Conservation (phyloP, 768 basidiomycete species). For the Dentipellis sp. region DNA sequence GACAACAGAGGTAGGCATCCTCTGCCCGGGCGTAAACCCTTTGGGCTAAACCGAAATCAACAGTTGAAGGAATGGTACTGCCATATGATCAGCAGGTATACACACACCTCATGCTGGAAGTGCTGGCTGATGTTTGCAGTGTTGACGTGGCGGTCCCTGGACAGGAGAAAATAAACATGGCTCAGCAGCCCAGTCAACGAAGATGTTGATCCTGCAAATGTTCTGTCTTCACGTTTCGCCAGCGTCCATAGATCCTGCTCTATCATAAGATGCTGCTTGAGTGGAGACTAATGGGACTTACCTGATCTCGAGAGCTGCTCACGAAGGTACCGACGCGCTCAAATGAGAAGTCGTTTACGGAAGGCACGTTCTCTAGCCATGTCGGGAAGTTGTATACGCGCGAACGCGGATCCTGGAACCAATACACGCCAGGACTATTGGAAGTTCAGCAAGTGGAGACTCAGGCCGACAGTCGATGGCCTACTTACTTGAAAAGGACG, state of each 20-base stretch:
- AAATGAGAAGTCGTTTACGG: slow-evolving; percentile 78
- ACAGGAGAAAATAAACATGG: slow-evolving; percentile 85
- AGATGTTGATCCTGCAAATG: slow-evolving; percentile 83
- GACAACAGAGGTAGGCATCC: slow-evolving; percentile 62
- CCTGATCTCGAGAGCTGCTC: slow-evolving; percentile 69
- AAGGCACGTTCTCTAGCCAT: slow-evolving; percentile 62
- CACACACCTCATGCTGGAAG: slow-evolving; percentile 51
- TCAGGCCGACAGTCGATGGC: neutral
- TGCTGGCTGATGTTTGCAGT: slow-evolving; percentile 45
- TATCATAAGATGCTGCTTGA: neutral
- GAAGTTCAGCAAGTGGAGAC: neutral
- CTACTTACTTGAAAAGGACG: slow-evolving; percentile 63
- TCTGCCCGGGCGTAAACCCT: slow-evolving; percentile 70
- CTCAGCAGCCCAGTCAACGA: slow-evolving; percentile 76
- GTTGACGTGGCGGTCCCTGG: slow-evolving; percentile 60
- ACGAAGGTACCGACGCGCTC: slow-evolving; percentile 67
- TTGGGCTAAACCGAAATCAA: slow-evolving; percentile 30
- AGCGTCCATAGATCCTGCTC: slow-evolving; percentile 57
- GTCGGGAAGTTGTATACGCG: slow-evolving; percentile 79
- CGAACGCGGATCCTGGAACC: slow-evolving; percentile 80
- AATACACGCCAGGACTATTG: slow-evolving; percentile 76
- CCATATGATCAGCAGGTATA: neutral
- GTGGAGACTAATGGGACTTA: slow-evolving; percentile 20
- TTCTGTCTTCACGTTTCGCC: slow-evolving; percentile 45
- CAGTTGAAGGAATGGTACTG: neutral